Conservation (phyloP, 768 basidiomycete genomes). For the Macrocybe gigantea region DNA sequence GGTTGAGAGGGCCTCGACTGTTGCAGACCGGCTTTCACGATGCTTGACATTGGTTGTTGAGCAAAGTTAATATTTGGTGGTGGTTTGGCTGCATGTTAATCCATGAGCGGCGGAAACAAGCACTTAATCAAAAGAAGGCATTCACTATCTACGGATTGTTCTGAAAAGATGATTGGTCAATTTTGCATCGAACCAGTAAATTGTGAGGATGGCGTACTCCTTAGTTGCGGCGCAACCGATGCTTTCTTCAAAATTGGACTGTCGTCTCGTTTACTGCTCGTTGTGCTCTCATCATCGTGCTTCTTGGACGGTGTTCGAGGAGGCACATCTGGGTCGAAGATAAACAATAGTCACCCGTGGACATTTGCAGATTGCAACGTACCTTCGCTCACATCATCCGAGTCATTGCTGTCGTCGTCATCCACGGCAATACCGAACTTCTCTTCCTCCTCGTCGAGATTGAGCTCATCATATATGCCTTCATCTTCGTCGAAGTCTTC, state of each 20-base stretch:
- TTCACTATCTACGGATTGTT: conserved; percentile 67
- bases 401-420: conserved; percentile 75
- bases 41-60: conserved; percentile 68
- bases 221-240: conserved; percentile 49
- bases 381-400: conserved; percentile 73
- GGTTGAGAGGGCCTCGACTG: conserved; percentile 49
- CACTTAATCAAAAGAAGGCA: conserved; percentile 2
- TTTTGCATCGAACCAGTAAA: conserved; percentile 2
- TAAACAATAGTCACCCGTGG: conserved; percentile 4
- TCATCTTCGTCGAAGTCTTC: conserved; percentile 98
- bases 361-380: conserved; percentile 5
- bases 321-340: conserved; percentile 43
- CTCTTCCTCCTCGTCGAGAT: conserved; percentile 95
- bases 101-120: conserved; percentile 5
- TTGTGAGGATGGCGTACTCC: conserved; percentile 49
- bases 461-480: conserved; percentile 96
- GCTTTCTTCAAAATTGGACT: conserved; percentile 82
- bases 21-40: conserved; percentile 71
- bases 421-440: conserved; percentile 79
- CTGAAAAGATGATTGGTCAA: conserved; percentile 29
- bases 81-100: conserved; percentile 48
- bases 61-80: conserved; percentile 78
- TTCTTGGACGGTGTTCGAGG: conserved; percentile 67
- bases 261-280: conserved; percentile 70
- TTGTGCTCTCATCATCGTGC: conserved; percentile 71